Evolutionary conservation across 1,284 basidiomycete genomes (phyloP), one percentile per base, ranked within the genome.

Genomic region (Schizophyllum amplum): DNA sequence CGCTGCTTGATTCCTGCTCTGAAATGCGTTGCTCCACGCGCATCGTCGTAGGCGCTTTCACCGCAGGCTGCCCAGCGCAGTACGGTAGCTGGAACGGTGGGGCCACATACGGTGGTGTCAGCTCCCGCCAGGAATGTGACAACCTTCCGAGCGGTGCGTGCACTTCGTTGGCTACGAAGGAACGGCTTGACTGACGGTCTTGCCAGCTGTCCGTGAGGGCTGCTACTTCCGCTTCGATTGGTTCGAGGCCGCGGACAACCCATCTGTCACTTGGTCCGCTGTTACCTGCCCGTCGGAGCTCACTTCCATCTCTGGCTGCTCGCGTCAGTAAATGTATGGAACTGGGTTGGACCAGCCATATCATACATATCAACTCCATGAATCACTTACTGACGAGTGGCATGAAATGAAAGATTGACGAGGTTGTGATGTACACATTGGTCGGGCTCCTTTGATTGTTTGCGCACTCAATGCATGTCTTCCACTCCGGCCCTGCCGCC

Each of bases 211-310:
- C 17, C 47, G 42, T 4, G 54, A 21, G 5, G 61, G 61, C 20
- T 62, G 61, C 33, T 52, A 56, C 27, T 62, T 59, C 55, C 58
- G 61, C 20, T 62, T 62, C 56, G 61, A 62, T 48, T 62, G 61
- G 61, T 59, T 61, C 54, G 53, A 59, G 49, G 58, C 55, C 46
- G 61, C 61, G 7, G 61, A 62, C 54, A 62, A 62, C 50, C 61
- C 61, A 20, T 51, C 49, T 24, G 56, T 61, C n/a, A 55, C 60
- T 24, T 62, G 57, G 56, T 54, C 59, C 46, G 25, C 55, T 46
- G 61, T 62, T 20, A 49, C 55, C 20, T 62, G 61, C 53, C 61
- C 61, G 2, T 13, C 51, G 4, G 55, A 55, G 48, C 54, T 62
- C 23, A 61, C 60, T 13, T 23, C 50, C 15, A 62, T 62, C 26